Evolutionary conservation across 2,329 filamentous ascomycete species (phyloP).

Genomic region (Chrysoporthe austroafricana): DNA sequence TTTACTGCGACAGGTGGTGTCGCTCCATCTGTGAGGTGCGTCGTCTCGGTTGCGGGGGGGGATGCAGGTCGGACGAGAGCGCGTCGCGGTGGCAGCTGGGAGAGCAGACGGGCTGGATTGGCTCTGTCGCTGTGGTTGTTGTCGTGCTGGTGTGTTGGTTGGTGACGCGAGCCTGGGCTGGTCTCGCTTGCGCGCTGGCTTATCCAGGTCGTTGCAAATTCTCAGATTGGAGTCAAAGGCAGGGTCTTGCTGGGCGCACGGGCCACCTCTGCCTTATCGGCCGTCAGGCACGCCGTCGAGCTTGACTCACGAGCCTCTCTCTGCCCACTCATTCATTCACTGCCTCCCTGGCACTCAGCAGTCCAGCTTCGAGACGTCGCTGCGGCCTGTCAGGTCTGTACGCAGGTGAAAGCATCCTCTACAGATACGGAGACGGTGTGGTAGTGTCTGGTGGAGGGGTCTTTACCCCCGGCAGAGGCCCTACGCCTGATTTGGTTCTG

Average conservation of each 20-base stretch:
- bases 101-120: not conserved
- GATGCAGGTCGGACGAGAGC: not conserved
- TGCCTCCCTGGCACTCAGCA: no score
- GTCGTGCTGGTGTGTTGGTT: not conserved
- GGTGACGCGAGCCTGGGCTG: not conserved
- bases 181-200: slow-evolving; percentile 14
- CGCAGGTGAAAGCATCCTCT: no score
- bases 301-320: no score
- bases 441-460: no score
- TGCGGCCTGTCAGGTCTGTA: no score
- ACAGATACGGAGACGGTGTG: no score
- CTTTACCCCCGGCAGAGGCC: no score
- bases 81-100: not conserved
- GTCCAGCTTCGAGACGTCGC: no score
- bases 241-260: not conserved
- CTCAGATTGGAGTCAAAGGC: not conserved
- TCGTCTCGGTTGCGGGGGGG: slow-evolving; percentile 9
- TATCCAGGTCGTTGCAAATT: slow-evolving; percentile 4
- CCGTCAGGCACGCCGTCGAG: not conserved
- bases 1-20: slow-evolving; percentile 4
- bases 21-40: slow-evolving; percentile 21
- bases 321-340: no score
- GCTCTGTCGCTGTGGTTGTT: not conserved
- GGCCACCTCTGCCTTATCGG: slow-evolving; percentile 4
- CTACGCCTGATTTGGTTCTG: no score